Conservation (phyloP, 805 yeast genomes). For the Dipodascopsis uninucleata region DNA sequence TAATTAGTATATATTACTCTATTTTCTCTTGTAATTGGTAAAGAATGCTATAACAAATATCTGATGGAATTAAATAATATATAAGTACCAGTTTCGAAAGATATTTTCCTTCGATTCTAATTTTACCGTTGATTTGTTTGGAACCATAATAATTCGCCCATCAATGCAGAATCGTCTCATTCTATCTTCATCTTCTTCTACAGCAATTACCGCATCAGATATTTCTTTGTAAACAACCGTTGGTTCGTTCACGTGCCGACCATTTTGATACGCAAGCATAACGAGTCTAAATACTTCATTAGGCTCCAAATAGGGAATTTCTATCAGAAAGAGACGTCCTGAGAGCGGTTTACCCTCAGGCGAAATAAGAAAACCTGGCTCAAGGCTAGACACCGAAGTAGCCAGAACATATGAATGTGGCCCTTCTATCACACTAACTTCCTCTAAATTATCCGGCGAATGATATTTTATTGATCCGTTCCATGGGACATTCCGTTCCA, state of each 20-base stretch:
- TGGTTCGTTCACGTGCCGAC: constrained; percentile 49
- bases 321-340: constrained; percentile 44
- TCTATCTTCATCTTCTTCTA: constrained; percentile 35
- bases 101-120: too few species aligned
- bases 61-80: too few species aligned
- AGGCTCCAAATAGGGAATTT: constrained; percentile 41
- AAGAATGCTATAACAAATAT: too few species aligned
- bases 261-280: constrained; percentile 53
- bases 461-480: constrained; percentile 41
- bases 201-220: constrained; percentile 30
- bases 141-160: constrained; percentile 49
- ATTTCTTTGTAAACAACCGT: constrained; percentile 48
- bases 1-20: too few species aligned
- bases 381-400: constrained; percentile 55
- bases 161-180: constrained; percentile 60
- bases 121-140: constrained; percentile 26
- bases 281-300: constrained; percentile 51
- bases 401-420: constrained; percentile 59
- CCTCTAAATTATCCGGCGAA: constrained; percentile 8
- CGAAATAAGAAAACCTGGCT: constrained; percentile 58
- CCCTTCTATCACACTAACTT: constrained; percentile 31
- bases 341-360: constrained; percentile 52
- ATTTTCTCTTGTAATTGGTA: too few species aligned
- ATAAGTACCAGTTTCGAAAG: too few species aligned
- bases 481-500: constrained; percentile 51